Conservation (phyloP, 2,329 filamentous ascomycete species). For the Colletotrichum sidae region DNA sequence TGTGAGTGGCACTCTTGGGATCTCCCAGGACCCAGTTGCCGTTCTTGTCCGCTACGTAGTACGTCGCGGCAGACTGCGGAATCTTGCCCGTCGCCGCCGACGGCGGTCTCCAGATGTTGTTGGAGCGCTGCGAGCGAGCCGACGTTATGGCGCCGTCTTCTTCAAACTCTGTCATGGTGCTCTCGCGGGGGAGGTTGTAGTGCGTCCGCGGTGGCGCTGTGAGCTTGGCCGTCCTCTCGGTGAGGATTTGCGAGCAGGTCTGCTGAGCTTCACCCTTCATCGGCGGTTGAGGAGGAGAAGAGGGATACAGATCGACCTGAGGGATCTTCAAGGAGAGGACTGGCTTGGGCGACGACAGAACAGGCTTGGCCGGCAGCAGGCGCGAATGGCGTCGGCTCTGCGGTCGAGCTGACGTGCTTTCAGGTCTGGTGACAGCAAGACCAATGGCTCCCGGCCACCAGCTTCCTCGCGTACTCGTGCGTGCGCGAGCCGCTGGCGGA, state of each 20-base stretch:
- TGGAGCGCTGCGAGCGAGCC: constrained; percentile 45
- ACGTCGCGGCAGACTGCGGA: constrained; percentile 57
- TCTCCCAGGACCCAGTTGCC: constrained; percentile 66
- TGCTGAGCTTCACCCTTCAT: constrained; percentile 28
- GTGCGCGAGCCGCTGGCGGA: constrained; percentile 23
- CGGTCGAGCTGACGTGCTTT: constrained; percentile 39
- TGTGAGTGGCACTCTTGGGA: constrained; percentile 42
- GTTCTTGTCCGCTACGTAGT: constrained; percentile 63
- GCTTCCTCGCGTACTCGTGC: constrained; percentile 40
- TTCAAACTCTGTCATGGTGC: constrained; percentile 65
- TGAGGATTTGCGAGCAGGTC: constrained; percentile 36
- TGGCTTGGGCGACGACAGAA: constrained; percentile 50
- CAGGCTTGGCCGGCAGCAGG: constrained; percentile 55
- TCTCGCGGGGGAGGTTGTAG: constrained; percentile 47
- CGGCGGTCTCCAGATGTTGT: constrained; percentile 64
- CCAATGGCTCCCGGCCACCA: constrained; percentile 55
- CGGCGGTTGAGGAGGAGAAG: constrained; percentile 23
- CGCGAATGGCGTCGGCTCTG: constrained; percentile 51
- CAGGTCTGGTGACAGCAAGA: constrained; percentile 54
- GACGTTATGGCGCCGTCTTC: constrained; percentile 56
- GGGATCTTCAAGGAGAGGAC: constrained; percentile 55
- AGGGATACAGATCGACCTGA: constrained; percentile 23
- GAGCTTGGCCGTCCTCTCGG: constrained; percentile 30
- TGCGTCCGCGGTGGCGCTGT: constrained; percentile 35
- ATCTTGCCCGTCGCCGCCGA: constrained; percentile 47